These are phyloP conservation scores for Thalia dealbata DNA, from an alignment of 176 grass and related monocot species.

Conservation along the genomic window DNA sequence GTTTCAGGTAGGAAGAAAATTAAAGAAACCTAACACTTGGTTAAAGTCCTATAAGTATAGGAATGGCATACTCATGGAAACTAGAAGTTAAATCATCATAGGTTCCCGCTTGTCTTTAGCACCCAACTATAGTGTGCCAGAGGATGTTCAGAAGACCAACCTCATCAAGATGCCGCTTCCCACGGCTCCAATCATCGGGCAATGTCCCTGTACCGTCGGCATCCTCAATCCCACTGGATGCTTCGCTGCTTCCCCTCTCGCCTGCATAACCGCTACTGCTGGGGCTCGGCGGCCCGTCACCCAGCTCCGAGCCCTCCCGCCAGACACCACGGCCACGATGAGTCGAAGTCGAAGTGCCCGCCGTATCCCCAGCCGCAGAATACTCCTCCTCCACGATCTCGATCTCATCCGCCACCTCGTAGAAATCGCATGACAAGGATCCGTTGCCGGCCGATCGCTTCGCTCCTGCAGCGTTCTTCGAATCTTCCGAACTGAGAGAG, in stretches of 20 bases:
- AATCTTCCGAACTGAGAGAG: conserved; percentile 22
- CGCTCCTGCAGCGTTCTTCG: neutral
- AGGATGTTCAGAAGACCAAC: conserved; percentile 14
- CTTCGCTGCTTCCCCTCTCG: conserved; percentile 72
- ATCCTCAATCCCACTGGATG: conserved; percentile 52
- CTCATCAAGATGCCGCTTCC: conserved; percentile 74
- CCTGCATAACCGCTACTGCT: conserved; percentile 88
- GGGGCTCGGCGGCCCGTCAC: conserved; percentile 50
- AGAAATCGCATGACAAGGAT: conserved; percentile 55
- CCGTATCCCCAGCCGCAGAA: conserved; percentile 31
- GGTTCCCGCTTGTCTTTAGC: neutral
- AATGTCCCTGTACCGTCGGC: conserved; percentile 11
- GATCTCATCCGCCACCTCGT: neutral
- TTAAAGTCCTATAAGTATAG: neutral
- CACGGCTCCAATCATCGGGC: conserved; percentile 40
- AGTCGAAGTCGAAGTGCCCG: conserved; percentile 6
- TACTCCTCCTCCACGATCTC: conserved; percentile 35
- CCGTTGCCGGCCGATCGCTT: conserved; percentile 22
- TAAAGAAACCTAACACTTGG: neutral
- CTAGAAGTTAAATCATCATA: neutral
- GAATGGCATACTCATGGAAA: neutral
- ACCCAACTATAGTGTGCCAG: too few relatives aligned
- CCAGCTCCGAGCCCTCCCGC: conserved; percentile 25
- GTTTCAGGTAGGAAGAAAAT: conserved; percentile 12
- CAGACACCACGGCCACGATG: conserved; percentile 22